phyloP scores from a whole-genome alignment of 805 yeast species.

The Candida ponderosae region DNA sequence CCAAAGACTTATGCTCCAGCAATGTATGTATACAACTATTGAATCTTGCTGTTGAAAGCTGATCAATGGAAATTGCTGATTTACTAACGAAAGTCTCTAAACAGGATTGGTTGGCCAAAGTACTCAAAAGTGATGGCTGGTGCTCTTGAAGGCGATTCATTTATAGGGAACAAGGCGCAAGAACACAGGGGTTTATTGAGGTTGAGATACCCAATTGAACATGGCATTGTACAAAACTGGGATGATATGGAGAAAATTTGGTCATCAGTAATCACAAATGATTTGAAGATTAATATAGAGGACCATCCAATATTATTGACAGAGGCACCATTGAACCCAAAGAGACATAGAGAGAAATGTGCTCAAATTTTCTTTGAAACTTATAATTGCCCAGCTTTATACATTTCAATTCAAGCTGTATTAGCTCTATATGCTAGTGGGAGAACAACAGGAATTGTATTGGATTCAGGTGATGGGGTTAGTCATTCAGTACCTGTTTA shows the following conservation, averaged over 20 bases:
- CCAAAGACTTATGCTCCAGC: constrained; percentile 64
- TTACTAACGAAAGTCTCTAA: constrained; percentile 3
- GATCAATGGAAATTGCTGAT: too few relatives aligned
- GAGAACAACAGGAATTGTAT: constrained; percentile 80
- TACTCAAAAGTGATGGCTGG: constrained; percentile 80
- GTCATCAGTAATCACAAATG: constrained; percentile 56
- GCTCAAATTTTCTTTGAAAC: constrained; percentile 88
- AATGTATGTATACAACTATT: constrained; percentile 29
- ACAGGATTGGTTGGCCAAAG: constrained; percentile 71
- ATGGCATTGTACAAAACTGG: constrained; percentile 81
- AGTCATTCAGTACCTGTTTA: constrained; percentile 82
- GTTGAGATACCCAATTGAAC: constrained; percentile 65
- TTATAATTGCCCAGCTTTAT: constrained; percentile 83
- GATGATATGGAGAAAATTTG: constrained; percentile 78
- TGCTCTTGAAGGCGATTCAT: constrained; percentile 54
- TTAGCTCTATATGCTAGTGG: constrained; percentile 83
- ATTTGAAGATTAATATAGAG: constrained; percentile 50
- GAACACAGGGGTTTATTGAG: constrained; percentile 68
- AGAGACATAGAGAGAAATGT: constrained; percentile 81
- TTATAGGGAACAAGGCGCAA: constrained; percentile 72
- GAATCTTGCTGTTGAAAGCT: too few relatives aligned
- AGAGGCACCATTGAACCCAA: constrained; percentile 83
- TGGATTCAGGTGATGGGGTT: constrained; percentile 94
- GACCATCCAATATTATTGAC: constrained; percentile 87
- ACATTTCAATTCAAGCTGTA: constrained; percentile 90